Evolutionary conservation across 371 early-diverging fungal species (phyloP).

Genomic region (Mortierella sp.): DNA sequence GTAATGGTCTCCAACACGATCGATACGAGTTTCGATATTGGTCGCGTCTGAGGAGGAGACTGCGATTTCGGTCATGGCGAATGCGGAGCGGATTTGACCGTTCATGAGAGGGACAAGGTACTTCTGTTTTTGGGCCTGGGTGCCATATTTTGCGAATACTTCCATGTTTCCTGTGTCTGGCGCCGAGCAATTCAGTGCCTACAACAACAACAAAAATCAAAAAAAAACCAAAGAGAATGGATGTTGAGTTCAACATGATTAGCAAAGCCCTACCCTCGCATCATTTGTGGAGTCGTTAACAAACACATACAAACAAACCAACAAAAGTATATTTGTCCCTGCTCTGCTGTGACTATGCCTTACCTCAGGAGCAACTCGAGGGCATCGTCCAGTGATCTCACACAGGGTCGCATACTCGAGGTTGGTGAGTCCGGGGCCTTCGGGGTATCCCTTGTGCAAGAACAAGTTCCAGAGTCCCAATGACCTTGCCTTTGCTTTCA

Average conservation of each 20-base stretch:
- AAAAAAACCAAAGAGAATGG: not conserved
- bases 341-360: too few species aligned
- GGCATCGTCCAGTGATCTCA: constrained; percentile 89
- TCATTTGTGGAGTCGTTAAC: not conserved
- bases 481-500: constrained; percentile 88
- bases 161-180: constrained; percentile 99
- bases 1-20: constrained; percentile 77
- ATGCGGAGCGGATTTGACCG: constrained; percentile 95
- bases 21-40: constrained; percentile 91
- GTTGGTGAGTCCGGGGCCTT: constrained; percentile 94
- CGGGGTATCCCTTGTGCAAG: constrained; percentile 80
- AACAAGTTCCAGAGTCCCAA: constrained; percentile 99
- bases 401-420: constrained; percentile 95
- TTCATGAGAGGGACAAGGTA: constrained; percentile 92
- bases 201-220: not conserved
- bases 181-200: constrained; percentile 92
- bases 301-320: not conserved
- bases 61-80: constrained; percentile 97
- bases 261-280: not conserved
- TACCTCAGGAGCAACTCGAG: constrained; percentile 84
- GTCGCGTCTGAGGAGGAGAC: constrained; percentile 98
- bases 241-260: not conserved
- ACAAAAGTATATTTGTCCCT: too few species aligned
- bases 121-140: constrained; percentile 83
- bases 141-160: constrained; percentile 96